Evolutionary conservation across 225 moss, liverwort and hornwort species (phyloP).

Genomic region (Marchantia polymorpha): DNA sequence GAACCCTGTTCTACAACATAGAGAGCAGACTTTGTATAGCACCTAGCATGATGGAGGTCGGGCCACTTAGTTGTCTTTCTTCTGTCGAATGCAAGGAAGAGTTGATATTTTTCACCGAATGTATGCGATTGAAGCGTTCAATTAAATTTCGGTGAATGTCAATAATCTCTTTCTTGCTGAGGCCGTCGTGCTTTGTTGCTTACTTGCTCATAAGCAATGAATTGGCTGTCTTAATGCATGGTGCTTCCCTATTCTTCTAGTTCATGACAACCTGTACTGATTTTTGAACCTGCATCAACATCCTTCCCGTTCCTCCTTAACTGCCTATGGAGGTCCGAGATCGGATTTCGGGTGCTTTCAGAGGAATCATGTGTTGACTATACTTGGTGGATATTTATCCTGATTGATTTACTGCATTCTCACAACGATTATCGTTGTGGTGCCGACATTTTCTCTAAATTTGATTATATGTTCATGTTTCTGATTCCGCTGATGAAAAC

Average conservation of each 20-base stretch:
- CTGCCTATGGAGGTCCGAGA: neutral
- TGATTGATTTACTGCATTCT: neutral
- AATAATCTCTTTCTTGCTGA: neutral
- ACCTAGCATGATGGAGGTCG: conserved; percentile 18
- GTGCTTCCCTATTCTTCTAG: neutral
- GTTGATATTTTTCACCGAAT: neutral
- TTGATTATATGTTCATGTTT: neutral
- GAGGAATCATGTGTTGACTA: neutral
- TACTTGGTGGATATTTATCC: neutral
- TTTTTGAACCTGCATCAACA: neutral
- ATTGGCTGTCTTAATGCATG: conserved; percentile 3
- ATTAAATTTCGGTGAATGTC: neutral
- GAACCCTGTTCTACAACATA: conserved; percentile 14
- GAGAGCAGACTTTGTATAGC: conserved; percentile 5
- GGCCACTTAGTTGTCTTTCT: conserved; percentile 8
- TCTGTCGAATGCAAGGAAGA: conserved; percentile 3
- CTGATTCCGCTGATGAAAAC: too few relatives aligned
- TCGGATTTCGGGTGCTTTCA: neutral
- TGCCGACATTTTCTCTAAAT: neutral
- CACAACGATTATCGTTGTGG: neutral
- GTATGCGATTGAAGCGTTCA: conserved; percentile 13
- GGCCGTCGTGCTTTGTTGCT: neutral
- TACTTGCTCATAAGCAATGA: neutral
- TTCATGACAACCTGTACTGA: neutral
- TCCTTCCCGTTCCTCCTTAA: neutral